Evolutionary conservation across 495 filamentous ascomycete genomes (phyloP).

Genomic region (Penicillium diatomitis): DNA sequence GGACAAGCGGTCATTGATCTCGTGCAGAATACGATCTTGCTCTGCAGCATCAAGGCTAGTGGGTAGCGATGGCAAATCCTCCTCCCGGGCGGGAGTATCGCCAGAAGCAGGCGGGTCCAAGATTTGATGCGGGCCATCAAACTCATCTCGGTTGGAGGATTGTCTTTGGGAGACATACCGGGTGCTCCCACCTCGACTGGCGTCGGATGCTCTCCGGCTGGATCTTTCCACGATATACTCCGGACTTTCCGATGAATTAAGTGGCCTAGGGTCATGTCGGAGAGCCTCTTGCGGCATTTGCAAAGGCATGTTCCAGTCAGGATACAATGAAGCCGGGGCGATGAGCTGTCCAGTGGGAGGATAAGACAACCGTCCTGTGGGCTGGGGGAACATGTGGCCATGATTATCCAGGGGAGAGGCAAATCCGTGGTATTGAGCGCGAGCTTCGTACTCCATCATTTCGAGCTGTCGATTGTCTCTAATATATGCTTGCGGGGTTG

Average conservation of each 20-base stretch:
- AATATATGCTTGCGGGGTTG: constrained; percentile 21
- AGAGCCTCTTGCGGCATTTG: constrained; percentile 25
- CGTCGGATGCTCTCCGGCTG: constrained; percentile 30
- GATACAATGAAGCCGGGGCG: constrained; percentile 21
- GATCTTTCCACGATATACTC: constrained; percentile 35
- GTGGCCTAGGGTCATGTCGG: constrained; percentile 24
- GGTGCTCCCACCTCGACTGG: constrained; percentile 33
- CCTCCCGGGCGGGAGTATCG: constrained; percentile 61
- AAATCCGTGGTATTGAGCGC: constrained; percentile 21
- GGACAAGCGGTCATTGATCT: constrained; percentile 75
- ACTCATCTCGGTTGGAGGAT: constrained; percentile 78
- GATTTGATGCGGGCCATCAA: constrained; percentile 77
- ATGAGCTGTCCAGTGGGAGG: constrained; percentile 26
- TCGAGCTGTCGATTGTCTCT: constrained; percentile 21
- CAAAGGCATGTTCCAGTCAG: constrained; percentile 29
- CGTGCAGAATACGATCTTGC: constrained; percentile 68
- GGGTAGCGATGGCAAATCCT: constrained; percentile 70
- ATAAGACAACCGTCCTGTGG: constrained; percentile 28
- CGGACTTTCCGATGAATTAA: constrained; percentile 25
- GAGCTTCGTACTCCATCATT: constrained; percentile 26
- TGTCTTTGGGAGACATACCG: constrained; percentile 57
- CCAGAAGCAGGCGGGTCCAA: constrained; percentile 57
- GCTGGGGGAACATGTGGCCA: constrained; percentile 15
- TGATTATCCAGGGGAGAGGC: constrained; percentile 18
- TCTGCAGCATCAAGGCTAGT: constrained; percentile 74